Conservation (phyloP, 1,284 basidiomycete genomes). For the Ceratobasidium sp. region DNA sequence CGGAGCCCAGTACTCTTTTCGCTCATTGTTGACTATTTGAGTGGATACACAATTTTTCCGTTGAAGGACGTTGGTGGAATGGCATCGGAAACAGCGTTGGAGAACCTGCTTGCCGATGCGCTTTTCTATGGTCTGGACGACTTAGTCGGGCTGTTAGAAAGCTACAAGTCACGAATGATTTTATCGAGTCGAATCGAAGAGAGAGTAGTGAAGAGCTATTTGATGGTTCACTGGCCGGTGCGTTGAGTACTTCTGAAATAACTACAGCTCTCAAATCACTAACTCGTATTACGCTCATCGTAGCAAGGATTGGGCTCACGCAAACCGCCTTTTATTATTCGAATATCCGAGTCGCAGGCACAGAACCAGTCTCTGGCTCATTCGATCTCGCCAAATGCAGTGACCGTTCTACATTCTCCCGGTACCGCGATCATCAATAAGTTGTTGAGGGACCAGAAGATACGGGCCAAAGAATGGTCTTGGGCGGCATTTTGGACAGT, state of each 20-base stretch:
- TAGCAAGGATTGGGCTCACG: conserved; percentile 24
- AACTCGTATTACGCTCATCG: too few species aligned
- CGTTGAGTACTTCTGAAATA: not conserved
- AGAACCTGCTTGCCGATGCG: conserved; percentile 24
- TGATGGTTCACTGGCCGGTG: conserved; percentile 26
- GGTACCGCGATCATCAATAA: not conserved
- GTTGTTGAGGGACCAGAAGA: conserved; percentile 14
- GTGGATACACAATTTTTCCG: conserved; percentile 22
- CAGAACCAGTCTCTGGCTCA: conserved; percentile 19
- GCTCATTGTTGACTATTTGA: conserved; percentile 20
- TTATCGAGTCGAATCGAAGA: not conserved
- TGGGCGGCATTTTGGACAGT: conserved; percentile 31
- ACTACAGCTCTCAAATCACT: not conserved
- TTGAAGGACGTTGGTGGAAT: not conserved
- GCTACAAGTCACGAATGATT: not conserved
- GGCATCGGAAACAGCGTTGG: not conserved
- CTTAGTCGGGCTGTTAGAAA: conserved; percentile 4
- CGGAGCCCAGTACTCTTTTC: conserved; percentile 8
- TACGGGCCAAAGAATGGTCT: not conserved
- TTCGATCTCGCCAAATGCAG: not conserved
- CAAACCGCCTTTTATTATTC: conserved; percentile 1
- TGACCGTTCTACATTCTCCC: conserved; percentile 4
- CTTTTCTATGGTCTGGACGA: conserved; percentile 25
- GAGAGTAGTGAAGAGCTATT: conserved; percentile 3
- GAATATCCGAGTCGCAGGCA: conserved; percentile 13